Evolutionary conservation across 176 grass and related monocot species (phyloP).

Genomic region (Saccharum spontaneum): DNA sequence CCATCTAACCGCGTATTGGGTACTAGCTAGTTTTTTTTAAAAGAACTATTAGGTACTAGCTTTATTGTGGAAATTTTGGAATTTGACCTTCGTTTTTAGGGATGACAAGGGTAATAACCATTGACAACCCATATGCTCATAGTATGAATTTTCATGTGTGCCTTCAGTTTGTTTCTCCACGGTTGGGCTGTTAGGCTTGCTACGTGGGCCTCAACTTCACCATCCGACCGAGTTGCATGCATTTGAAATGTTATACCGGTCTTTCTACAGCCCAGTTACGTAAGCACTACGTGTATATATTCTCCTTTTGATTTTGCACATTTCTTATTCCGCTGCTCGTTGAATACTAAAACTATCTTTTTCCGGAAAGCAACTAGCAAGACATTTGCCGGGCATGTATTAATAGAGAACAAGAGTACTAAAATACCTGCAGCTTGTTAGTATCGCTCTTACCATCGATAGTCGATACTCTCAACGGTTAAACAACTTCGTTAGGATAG

Average conservation of each 20-base stretch:
- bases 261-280: background rate
- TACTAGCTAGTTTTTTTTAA: background rate
- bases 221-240: background rate
- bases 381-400: background rate
- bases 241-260: background rate
- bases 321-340: background rate
- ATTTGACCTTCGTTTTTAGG: background rate
- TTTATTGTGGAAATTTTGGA: background rate
- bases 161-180: background rate
- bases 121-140: background rate
- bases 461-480: background rate
- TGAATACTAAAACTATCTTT: background rate
- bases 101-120: background rate
- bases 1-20: background rate
- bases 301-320: background rate
- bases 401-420: background rate
- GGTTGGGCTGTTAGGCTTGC: background rate
- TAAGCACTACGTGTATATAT: background rate
- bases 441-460: background rate
- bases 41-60: background rate
- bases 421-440: conserved; percentile 7
- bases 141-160: background rate
- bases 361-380: background rate
- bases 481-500: background rate
- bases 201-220: background rate